These are phyloP conservation scores for Brettanomyces naardenensis DNA, from an alignment of 805 yeast species.

Conservation along the genomic window DNA sequence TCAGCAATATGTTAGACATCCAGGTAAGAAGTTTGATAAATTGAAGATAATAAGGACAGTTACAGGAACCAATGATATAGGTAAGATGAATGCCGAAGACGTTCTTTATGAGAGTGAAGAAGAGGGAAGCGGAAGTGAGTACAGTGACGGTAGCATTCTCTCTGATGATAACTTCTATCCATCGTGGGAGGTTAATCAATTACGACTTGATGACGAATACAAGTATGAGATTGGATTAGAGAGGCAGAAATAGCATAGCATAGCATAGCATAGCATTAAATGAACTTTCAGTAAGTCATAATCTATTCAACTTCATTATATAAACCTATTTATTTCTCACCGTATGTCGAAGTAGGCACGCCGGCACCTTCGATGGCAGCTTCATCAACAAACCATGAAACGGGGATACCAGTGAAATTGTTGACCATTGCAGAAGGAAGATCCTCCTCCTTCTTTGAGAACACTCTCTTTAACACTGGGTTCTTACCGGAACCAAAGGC, in stretches of 20 bases:
- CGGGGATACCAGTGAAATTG: conserved; percentile 37
- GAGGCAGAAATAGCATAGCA: neutral
- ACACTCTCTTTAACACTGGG: conserved; percentile 60
- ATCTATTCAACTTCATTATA: too few relatives aligned
- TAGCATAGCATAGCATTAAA: neutral
- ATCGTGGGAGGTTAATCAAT: neutral
- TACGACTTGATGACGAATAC: neutral
- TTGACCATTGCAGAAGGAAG: conserved; percentile 77
- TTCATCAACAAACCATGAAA: conserved; percentile 77
- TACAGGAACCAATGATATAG: conserved; percentile 32
- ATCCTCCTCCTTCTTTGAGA: conserved; percentile 30
- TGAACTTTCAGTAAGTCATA: too few relatives aligned
- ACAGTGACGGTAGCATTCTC: neutral
- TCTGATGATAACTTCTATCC: neutral
- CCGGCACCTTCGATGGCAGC: conserved; percentile 54
- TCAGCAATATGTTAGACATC: conserved; percentile 38
- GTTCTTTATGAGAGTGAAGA: conserved; percentile 9
- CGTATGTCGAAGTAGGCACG: neutral
- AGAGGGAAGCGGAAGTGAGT: conserved; percentile 20
- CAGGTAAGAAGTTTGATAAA: conserved; percentile 4
- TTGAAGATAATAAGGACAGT: conserved; percentile 10
- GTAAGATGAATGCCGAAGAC: neutral
- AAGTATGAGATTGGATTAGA: neutral
- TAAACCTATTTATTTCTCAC: too few relatives aligned
- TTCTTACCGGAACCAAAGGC: conserved; percentile 89